A percentile compares a stretch with the other conserved stretches of the same genome.
phyloP scores from a whole-genome alignment of 2,329 filamentous ascomycete species.

The Penicillium sp. region DNA sequence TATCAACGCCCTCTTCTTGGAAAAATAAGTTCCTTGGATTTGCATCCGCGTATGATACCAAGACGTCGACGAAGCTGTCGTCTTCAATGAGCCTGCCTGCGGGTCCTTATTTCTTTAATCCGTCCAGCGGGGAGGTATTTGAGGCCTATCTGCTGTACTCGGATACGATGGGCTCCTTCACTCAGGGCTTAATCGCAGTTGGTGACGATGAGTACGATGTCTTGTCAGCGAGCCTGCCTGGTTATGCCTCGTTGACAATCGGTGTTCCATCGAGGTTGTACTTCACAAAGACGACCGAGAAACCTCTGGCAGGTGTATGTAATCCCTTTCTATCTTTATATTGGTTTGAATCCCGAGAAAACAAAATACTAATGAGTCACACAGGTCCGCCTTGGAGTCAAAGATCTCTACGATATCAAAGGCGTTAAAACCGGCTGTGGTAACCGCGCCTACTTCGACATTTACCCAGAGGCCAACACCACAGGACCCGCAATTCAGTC shows the following conservation, averaged over 20 bases:
- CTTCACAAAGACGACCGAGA: slow-evolving; percentile 43
- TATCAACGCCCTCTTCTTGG: neutral
- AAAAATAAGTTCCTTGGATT: neutral
- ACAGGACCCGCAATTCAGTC: slow-evolving; percentile 55
- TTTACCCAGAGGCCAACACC: slow-evolving; percentile 49
- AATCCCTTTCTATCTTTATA: neutral
- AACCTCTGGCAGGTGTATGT: slow-evolving; percentile 55
- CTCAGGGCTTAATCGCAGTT: neutral
- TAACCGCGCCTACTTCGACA: slow-evolving; percentile 58
- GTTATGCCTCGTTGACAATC: slow-evolving; percentile 31
- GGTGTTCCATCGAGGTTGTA: slow-evolving; percentile 63
- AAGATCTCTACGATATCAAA: slow-evolving; percentile 62
- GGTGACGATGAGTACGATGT: neutral
- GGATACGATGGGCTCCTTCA: slow-evolving; percentile 2
- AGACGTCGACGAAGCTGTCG: neutral
- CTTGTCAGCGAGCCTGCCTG: neutral
- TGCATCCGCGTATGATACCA: neutral
- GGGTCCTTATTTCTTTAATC: slow-evolving; percentile 2
- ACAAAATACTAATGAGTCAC: neutral
- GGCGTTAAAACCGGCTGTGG: slow-evolving; percentile 59
- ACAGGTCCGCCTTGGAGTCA: slow-evolving; percentile 57
- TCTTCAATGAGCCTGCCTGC: neutral
- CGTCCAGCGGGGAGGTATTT: slow-evolving; percentile 3
- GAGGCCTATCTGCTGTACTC: slow-evolving; percentile 6
- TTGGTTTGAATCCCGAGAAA: neutral